Conservation (phyloP, 2,329 filamentous ascomycete species). For the Venturia asperata region DNA sequence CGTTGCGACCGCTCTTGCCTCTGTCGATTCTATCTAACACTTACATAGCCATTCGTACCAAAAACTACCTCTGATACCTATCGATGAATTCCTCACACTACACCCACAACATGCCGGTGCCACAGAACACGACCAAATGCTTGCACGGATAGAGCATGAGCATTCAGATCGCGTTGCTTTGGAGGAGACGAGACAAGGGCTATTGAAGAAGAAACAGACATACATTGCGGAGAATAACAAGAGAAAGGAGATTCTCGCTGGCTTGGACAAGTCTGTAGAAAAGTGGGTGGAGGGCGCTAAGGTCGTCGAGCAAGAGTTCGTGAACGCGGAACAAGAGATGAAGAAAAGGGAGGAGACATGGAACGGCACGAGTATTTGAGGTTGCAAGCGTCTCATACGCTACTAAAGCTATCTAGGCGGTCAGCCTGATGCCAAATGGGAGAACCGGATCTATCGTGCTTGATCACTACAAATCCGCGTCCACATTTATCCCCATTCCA, state of each 20-base stretch:
- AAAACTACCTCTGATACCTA: slow-evolving; percentile 74
- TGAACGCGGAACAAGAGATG: background rate
- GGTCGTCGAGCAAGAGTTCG: background rate
- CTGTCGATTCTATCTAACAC: slow-evolving; percentile 23
- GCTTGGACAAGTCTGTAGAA: slow-evolving; percentile 83
- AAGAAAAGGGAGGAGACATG: slow-evolving; percentile 7
- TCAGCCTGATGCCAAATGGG: slow-evolving; percentile 3
- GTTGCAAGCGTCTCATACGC: too few relatives aligned
- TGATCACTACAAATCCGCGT: background rate
- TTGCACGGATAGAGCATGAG: slow-evolving; percentile 86
- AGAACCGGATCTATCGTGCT: background rate
- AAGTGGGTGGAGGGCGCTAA: slow-evolving; percentile 2
- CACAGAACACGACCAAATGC: slow-evolving; percentile 76
- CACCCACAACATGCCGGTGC: slow-evolving; percentile 68
- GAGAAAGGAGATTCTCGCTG: slow-evolving; percentile 86
- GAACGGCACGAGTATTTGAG: slow-evolving; percentile 1
- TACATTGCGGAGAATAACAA: slow-evolving; percentile 76
- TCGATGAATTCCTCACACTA: slow-evolving; percentile 69
- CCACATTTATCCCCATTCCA: background rate
- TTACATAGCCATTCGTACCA: slow-evolving; percentile 73
- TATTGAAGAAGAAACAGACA: slow-evolving; percentile 57
- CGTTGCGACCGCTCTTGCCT: slow-evolving; percentile 31
- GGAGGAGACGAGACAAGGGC: slow-evolving; percentile 68
- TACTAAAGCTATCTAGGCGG: slow-evolving; percentile 11
- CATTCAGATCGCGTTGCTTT: slow-evolving; percentile 73